These are phyloP conservation scores for Arabidopsis lyrata DNA, from an alignment of 441 rosid species.

Conservation along the genomic window DNA sequence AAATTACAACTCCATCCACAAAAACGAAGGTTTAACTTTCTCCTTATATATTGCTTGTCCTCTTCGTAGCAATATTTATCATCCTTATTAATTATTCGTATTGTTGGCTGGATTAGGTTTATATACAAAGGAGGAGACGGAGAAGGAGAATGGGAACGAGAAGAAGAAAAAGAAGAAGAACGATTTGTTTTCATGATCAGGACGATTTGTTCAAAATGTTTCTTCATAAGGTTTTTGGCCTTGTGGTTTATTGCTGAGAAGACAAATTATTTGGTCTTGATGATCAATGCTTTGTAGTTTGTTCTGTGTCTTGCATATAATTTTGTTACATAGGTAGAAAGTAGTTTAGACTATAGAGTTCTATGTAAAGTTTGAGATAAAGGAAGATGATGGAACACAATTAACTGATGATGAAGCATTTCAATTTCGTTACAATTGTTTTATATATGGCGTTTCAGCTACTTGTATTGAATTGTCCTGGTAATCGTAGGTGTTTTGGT, in stretches of 20 bases:
- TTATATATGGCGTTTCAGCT: constrained; percentile 94
- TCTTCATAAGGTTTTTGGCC: too few species aligned
- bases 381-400: constrained; percentile 96
- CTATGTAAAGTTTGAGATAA: constrained; percentile 94
- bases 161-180: too few species aligned
- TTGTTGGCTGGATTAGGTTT: too few species aligned
- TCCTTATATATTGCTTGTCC: too few species aligned
- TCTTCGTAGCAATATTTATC: too few species aligned
- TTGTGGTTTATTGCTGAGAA: constrained; percentile 67
- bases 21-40: too few species aligned
- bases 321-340: constrained; percentile 32
- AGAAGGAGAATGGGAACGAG: too few species aligned
- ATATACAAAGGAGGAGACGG: too few species aligned
- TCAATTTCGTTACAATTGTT: constrained; percentile 80
- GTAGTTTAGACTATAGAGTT: constrained; percentile 44
- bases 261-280: constrained; percentile 92
- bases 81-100: too few species aligned
- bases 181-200: too few species aligned
- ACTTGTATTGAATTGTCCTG: constrained; percentile 69
- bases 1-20: too few species aligned
- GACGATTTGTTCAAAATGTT: too few species aligned
- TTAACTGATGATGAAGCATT: constrained; percentile 95
- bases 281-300: constrained; percentile 98
- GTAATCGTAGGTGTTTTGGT: not conserved
- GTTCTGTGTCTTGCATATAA: constrained; percentile 34